Conservation (phyloP, 1,139 yeast genomes). For the Kurtzmaniella natalensis region DNA sequence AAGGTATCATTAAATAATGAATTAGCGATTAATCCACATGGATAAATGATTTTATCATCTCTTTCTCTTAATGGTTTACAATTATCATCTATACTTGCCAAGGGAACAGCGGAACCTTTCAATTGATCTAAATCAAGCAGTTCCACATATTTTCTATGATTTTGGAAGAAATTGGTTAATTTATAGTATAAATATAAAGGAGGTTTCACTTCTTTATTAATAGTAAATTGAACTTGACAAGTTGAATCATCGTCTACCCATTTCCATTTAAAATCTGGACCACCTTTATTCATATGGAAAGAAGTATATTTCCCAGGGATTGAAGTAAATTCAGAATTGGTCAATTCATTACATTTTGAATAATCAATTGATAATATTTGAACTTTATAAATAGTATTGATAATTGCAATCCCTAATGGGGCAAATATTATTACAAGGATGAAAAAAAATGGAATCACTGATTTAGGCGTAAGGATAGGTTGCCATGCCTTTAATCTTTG, state of each 20-base stretch:
- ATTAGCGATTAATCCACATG: slow-evolving; percentile 95
- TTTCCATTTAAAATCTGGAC: slow-evolving; percentile 54
- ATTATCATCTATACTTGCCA: slow-evolving; percentile 42
- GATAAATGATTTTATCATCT: slow-evolving; percentile 48
- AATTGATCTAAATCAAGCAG: slow-evolving; percentile 65
- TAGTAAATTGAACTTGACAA: slow-evolving; percentile 55
- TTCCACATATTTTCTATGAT: slow-evolving; percentile 72
- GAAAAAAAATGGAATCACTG: slow-evolving; percentile 66
- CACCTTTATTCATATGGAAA: slow-evolving; percentile 46
- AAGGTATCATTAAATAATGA: slow-evolving; percentile 87
- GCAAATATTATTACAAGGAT: slow-evolving; percentile 63
- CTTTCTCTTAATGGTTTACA: slow-evolving; percentile 55
- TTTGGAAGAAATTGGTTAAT: slow-evolving; percentile 71
- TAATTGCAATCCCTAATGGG: slow-evolving; percentile 68
- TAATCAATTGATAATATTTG: slow-evolving; percentile 58
- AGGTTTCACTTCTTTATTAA: slow-evolving; percentile 55
- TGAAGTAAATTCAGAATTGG: slow-evolving; percentile 28
- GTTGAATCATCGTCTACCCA: slow-evolving; percentile 31
- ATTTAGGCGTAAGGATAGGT: slow-evolving; percentile 71
- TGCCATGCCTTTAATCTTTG: slow-evolving; percentile 80
- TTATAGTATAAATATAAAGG: slow-evolving; percentile 67
- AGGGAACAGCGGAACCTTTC: slow-evolving; percentile 54
- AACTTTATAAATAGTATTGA: slow-evolving; percentile 55
- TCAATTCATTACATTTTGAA: slow-evolving; percentile 47
- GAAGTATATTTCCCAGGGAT: slow-evolving; percentile 51